phyloP scores from a whole-genome alignment of 441 rosid species.

The California macrophylla region DNA sequence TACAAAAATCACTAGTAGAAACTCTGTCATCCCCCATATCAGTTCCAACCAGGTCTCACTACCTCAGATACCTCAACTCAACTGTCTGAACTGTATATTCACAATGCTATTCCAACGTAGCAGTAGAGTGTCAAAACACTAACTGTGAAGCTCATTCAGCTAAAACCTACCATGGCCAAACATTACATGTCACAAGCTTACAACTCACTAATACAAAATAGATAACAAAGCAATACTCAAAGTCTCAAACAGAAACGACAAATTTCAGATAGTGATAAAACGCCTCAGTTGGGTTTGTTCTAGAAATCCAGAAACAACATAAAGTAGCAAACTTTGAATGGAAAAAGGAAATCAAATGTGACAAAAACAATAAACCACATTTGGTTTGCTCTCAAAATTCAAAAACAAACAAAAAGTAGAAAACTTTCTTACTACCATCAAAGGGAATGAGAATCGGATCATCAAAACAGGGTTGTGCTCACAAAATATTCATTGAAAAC shows the following conservation, averaged over 20 bases:
- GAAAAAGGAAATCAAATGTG: neutral
- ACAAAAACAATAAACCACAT: neutral
- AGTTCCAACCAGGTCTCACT: neutral
- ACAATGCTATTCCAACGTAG: neutral
- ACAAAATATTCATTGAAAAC: neutral
- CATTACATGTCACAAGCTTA: neutral
- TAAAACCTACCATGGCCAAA: neutral
- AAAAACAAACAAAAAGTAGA: neutral
- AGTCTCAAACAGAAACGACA: slow-evolving; percentile 1
- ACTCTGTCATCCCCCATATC: slow-evolving; percentile 3
- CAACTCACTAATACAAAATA: neutral
- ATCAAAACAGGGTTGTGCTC: neutral
- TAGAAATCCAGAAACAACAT: neutral
- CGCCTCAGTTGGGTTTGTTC: neutral
- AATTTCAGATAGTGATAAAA: neutral
- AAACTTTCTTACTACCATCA: neutral
- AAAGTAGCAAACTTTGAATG: neutral
- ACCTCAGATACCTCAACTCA: neutral
- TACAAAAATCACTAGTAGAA: neutral
- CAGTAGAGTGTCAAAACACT: neutral
- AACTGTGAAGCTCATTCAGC: neutral
- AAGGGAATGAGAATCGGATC: neutral
- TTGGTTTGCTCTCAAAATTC: neutral
- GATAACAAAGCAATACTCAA: neutral
- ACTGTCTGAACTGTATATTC: neutral